A percentile compares a stretch with the other conserved stretches of the same genome.
Evolutionary conservation across 1,284 basidiomycete species (phyloP).

Genomic region (Trametes hirsuta): DNA sequence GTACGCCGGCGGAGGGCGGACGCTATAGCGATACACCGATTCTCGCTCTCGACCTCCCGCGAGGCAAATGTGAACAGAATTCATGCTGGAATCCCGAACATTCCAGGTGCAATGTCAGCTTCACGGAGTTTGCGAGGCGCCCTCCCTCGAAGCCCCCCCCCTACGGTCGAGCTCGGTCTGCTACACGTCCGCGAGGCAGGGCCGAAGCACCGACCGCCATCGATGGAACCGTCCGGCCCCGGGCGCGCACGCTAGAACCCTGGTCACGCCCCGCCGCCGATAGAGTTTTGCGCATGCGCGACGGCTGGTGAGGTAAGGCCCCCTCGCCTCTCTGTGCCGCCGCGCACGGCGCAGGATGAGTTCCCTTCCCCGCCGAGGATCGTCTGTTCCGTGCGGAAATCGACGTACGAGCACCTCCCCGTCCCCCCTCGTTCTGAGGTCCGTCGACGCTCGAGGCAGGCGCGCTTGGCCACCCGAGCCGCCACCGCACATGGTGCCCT

Average conservation of each 20-base stretch:
- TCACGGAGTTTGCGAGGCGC: conserved; percentile 4
- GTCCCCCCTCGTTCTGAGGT: not conserved
- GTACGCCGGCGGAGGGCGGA: conserved; percentile 13
- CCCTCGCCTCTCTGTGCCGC: not conserved
- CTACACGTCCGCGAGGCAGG: conserved; percentile 19
- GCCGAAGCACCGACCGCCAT: conserved; percentile 15
- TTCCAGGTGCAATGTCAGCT: conserved; percentile 4
- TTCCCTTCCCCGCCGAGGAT: not conserved
- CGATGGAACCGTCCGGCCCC: conserved; percentile 22
- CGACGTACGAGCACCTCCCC: not conserved
- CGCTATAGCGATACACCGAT: not conserved
- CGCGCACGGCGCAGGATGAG: not conserved
- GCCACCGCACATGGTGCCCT: conserved; percentile 3
- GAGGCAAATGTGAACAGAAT: not conserved
- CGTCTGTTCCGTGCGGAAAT: not conserved
- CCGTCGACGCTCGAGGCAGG: not conserved
- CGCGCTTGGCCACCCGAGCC: conserved; percentile 3
- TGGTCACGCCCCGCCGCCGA: conserved; percentile 6
- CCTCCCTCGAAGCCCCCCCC: not conserved
- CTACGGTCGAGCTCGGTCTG: not conserved
- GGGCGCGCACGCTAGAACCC: conserved; percentile 22
- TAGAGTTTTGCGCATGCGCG: conserved; percentile 10
- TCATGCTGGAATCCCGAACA: not conserved
- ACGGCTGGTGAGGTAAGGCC: conserved; percentile 5
- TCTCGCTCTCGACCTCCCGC: not conserved